These are phyloP conservation scores for Plicaturopsis crispa DNA, from an alignment of 768 basidiomycete genomes.

Conservation along the genomic window DNA sequence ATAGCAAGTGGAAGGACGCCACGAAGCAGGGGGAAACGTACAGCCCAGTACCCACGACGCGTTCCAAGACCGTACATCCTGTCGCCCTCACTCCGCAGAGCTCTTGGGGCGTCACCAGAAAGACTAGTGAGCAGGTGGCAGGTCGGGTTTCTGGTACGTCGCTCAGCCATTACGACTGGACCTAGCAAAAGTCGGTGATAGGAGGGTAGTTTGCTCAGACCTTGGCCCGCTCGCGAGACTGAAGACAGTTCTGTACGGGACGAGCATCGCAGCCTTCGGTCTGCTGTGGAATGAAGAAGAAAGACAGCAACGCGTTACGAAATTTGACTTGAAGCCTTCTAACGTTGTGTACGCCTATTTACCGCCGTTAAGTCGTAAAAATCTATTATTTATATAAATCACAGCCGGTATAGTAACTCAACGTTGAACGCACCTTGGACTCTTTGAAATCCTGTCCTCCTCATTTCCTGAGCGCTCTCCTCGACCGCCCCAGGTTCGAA, in stretches of 20 bases:
- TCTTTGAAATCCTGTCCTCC: too few relatives aligned
- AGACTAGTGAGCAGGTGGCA: constrained; percentile 11
- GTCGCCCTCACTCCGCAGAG: constrained; percentile 27
- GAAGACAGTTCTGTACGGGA: constrained; percentile 35
- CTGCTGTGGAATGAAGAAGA: constrained; percentile 17
- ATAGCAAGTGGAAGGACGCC: constrained; percentile 5
- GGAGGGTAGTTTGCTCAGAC: constrained; percentile 70
- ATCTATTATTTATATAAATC: too few relatives aligned
- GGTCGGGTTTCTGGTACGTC: constrained; percentile 62
- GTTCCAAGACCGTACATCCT: constrained; percentile 36
- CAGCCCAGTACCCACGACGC: constrained; percentile 51
- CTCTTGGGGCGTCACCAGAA: constrained; percentile 37
- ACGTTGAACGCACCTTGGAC: too few relatives aligned
- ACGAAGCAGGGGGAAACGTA: constrained; percentile 2
- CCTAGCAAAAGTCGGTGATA: constrained; percentile 57
- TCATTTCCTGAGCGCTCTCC: too few relatives aligned
- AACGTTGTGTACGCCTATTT: too few relatives aligned
- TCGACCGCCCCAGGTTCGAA: too few relatives aligned
- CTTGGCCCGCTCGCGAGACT: constrained; percentile 69
- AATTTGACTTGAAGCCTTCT: too few relatives aligned
- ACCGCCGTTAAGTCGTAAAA: too few relatives aligned
- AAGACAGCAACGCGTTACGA: too few relatives aligned
- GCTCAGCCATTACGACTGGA: constrained; percentile 49
- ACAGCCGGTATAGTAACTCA: too few relatives aligned
- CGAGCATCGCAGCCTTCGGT: constrained; percentile 67